Base-by-base conservation (phyloP, 2,329 filamentous ascomycete genomes). In the Bisporella sp. region DNA sequence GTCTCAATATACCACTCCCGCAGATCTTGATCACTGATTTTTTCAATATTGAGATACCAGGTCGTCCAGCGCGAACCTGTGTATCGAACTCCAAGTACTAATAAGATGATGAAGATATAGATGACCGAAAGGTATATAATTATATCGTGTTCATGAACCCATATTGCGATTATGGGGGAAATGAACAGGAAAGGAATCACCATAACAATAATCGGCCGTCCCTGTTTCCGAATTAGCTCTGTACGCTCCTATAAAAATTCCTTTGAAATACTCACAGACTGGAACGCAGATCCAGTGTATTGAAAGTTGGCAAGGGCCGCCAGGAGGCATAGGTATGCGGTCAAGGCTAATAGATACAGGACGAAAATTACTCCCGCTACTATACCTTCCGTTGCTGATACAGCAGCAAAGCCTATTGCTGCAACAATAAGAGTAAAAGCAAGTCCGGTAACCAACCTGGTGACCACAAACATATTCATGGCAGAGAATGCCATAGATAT, bases 31-130 rank as follows among this genome's bases (percentile, higher is more conserved):
- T 76, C 73, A 45, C 69, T 71, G 13, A 74, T 72, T 73, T 74
- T 77, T 49, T 73, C 69, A 5, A 76, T 53, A 69, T 72, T 71
- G 50, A 70, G 66, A 54, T 74, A 71, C 79, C 80, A 84, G 1
- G 72, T 76, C 4, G 75, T 73, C 81, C 81, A 84, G 56, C 78
- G 73, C 11, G 75, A 74, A 41, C 73, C 73, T 6, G 79, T 71
- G 3, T 67, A 67, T 28, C 79, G 72, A 54, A 79, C 72, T 11
- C 75, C 75, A 21, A 78, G 58, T 4, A 81, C 57, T 1, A 82
- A 68, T 3, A 73, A 59, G 7, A 69, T 57, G 4, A 82, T 67
- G 58, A 82, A 81, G 4, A 69, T 53, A 50, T 74, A 79, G 2
- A 80, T 65, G 5, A 81, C 66, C 2, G 71, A 68, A 2, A 80